Base-by-base conservation (phyloP, 1,284 basidiomycete species). In the Coriolopsis trogii region DNA sequence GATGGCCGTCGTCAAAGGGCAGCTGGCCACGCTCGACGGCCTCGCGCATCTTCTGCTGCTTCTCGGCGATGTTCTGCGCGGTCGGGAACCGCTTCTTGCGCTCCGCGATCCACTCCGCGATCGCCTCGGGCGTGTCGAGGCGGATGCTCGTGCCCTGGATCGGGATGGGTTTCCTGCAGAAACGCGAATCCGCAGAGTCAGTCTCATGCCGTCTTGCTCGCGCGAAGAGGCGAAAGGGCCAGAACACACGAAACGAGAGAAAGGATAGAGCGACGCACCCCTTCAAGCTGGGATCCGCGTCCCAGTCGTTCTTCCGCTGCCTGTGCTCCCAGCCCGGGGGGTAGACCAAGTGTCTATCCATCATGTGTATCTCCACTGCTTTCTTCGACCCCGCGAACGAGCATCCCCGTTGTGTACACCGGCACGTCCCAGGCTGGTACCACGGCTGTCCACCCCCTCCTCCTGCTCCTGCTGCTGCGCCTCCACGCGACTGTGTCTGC, bases 301-400 rank as follows among this genome's bases (percentile, higher is more conserved):
- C 89, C 83, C 88, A 89, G 41, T 85, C 85, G 7, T 68, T 58
- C 54, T 73, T 79, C 58, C 79, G 79, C 63, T 80, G 81, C 56
- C 76, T 77, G 51, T 84, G 80, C 44, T 89, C 79, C 82, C 89
- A 90, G 18, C 83, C 87, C 37, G 80, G 78, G 15, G 89, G 89
- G 61, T 85, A 94, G 43, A 95, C 86, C 42, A 95, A 74, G 70
- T 95, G 94, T 18, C 93, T 77, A 66, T 96, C 94, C 84, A 93
- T 94, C 81, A 88, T 91, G 67, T 96, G 94, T 18, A 80, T 77
- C 66, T 92, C 86, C 4, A 95, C 82, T 24, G 84, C 75, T 63
- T 90, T 89, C 33, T 77, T 75, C 6, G 90, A 85, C 21, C 91
- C 93, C 24, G 77, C 76, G 64, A 93, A 97, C 7, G 70, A 66